These are phyloP conservation scores for Trypanosoma platydactyli DNA, from an alignment of 208 protist species.

Conservation along the genomic window DNA sequence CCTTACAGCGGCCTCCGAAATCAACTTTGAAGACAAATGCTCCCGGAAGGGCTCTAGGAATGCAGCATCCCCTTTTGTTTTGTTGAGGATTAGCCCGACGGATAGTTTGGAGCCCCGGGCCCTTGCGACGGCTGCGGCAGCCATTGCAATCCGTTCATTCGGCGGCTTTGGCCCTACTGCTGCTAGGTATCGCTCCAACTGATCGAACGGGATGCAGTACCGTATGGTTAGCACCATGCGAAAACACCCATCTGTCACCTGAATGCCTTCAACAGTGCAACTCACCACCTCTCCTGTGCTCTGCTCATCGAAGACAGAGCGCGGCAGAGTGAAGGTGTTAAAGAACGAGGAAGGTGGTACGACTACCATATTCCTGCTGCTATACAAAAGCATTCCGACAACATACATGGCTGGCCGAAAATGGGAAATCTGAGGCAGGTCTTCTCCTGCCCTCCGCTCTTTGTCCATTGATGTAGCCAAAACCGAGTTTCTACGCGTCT, in stretches of 20 bases:
- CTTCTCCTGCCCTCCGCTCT: constrained; percentile 30
- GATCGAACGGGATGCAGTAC: constrained; percentile 67
- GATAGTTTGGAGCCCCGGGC: constrained; percentile 57
- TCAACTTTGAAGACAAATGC: constrained; percentile 62
- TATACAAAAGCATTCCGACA: constrained; percentile 46
- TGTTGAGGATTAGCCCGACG: constrained; percentile 70
- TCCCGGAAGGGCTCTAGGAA: constrained; percentile 54
- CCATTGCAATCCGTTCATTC: constrained; percentile 69
- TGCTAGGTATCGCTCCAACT: constrained; percentile 82
- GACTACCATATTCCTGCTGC: constrained; percentile 43
- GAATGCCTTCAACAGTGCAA: constrained; percentile 58
- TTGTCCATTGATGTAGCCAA: constrained; percentile 66
- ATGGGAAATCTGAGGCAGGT: constrained; percentile 44
- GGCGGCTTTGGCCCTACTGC: constrained; percentile 70
- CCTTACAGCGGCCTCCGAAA: constrained; percentile 66
- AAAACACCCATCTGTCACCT: constrained; percentile 60
- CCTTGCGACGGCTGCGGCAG: constrained; percentile 49
- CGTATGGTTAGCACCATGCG: constrained; percentile 65
- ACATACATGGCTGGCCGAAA: constrained; percentile 58
- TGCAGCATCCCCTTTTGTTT: constrained; percentile 48
- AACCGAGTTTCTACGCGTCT: constrained; percentile 68
- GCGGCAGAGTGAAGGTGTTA: constrained; percentile 69
- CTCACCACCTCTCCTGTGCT: constrained; percentile 54
- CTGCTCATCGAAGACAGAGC: constrained; percentile 43
- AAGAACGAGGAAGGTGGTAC: constrained; percentile 77